A percentile compares a stretch with the other conserved stretches of the same genome.
phyloP scores from a whole-genome alignment of 2,329 filamentous ascomycete species.

The Diaporthe destruens region DNA sequence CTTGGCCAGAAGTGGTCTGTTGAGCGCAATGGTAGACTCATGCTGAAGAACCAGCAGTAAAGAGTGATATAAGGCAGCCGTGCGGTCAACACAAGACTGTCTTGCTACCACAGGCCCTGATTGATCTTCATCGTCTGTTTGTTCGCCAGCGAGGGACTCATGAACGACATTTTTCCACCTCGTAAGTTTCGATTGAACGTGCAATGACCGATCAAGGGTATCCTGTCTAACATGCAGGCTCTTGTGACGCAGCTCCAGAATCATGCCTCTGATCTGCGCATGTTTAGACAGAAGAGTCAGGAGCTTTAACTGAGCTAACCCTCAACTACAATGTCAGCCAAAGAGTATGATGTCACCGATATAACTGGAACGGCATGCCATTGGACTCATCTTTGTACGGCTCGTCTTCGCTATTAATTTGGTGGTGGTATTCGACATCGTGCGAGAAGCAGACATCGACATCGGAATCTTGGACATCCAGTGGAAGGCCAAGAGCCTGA shows the following conservation, averaged over 20 bases:
- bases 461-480: conserved; percentile 68
- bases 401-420: neutral
- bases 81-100: neutral
- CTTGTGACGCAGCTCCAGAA: conserved; percentile 44
- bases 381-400: neutral
- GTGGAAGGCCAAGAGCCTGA: conserved; percentile 67
- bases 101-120: neutral
- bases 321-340: neutral
- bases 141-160: conserved; percentile 31
- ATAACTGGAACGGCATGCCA: neutral
- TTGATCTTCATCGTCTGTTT: conserved; percentile 34
- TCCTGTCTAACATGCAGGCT: conserved; percentile 41
- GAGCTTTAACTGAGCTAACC: conserved; percentile 35
- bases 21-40: conserved; percentile 43
- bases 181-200: conserved; percentile 42
- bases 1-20: conserved; percentile 43
- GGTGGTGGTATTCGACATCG: conserved; percentile 26
- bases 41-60: conserved; percentile 42
- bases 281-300: conserved; percentile 42
- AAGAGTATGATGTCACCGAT: neutral
- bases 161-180: conserved; percentile 43
- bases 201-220: conserved; percentile 39
- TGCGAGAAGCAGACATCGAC: conserved; percentile 64
- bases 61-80: conserved; percentile 22
- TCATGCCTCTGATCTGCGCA: conserved; percentile 43